Evolutionary conservation across 2,329 filamentous ascomycete genomes (phyloP).

Genomic region (Cladophialophora carrionii): DNA sequence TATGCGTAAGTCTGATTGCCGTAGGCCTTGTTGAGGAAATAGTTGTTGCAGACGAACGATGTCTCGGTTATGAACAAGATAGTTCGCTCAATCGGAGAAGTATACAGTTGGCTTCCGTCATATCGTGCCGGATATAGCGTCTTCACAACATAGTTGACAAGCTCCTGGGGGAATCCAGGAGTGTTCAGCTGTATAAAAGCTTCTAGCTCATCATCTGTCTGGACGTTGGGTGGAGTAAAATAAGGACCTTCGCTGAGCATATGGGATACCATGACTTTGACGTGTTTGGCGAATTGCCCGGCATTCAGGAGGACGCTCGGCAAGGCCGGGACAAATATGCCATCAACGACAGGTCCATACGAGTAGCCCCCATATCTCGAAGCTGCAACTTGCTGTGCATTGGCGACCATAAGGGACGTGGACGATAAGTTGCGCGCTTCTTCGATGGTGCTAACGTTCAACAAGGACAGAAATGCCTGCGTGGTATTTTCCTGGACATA

Average conservation of each 20-base stretch:
- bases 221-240: conserved; percentile 46
- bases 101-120: conserved; percentile 54
- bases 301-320: conserved; percentile 50
- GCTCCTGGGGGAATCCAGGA: conserved; percentile 37
- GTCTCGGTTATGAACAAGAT: conserved; percentile 50
- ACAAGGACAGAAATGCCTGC: conserved; percentile 46
- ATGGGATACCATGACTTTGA: conserved; percentile 53
- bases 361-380: conserved; percentile 49
- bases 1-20: conserved; percentile 57
- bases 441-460: conserved; percentile 51
- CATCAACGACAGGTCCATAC: conserved; percentile 55
- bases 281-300: conserved; percentile 50
- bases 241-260: conserved; percentile 49
- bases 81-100: conserved; percentile 48
- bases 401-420: conserved; percentile 49
- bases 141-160: conserved; percentile 51
- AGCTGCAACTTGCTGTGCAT: conserved; percentile 48
- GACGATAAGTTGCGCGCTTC: conserved; percentile 51
- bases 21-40: conserved; percentile 57
- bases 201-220: conserved; percentile 37
- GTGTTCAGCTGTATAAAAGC: conserved; percentile 36
- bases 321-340: conserved; percentile 53
- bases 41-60: conserved; percentile 57
- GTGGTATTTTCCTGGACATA: conserved; percentile 47
- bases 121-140: conserved; percentile 58